Conservation (phyloP, 1,139 yeast species). For the Pichia inconspicua region DNA sequence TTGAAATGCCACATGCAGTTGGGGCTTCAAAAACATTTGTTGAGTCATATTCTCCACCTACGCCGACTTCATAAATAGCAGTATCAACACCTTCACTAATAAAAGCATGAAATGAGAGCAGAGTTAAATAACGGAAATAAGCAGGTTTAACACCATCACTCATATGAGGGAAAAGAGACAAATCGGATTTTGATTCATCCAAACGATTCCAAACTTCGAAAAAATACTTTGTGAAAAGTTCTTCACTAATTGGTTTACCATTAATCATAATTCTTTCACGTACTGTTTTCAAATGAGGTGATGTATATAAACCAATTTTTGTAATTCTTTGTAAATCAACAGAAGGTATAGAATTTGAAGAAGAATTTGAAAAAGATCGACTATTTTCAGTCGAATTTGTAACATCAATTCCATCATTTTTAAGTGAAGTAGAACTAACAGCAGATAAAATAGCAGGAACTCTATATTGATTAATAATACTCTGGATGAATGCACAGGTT, state of each 20-base stretch:
- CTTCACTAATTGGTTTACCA: conserved; percentile 78
- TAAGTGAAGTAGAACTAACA: not conserved
- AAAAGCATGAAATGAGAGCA: conserved; percentile 86
- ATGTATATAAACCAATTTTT: conserved; percentile 84
- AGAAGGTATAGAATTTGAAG: conserved; percentile 5
- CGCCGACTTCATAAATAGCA: conserved; percentile 96
- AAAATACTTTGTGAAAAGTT: conserved; percentile 76
- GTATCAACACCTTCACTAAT: conserved; percentile 81
- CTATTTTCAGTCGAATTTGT: not conserved
- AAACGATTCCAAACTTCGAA: conserved; percentile 90
- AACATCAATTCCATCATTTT: not conserved
- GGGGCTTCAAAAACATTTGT: conserved; percentile 81
- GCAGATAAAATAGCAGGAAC: conserved; percentile 12
- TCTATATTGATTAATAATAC: conserved; percentile 61
- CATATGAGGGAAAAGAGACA: conserved; percentile 61
- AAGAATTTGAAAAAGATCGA: conserved; percentile 7
- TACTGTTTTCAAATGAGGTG: conserved; percentile 91
- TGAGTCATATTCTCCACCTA: conserved; percentile 95
- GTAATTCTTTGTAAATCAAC: conserved; percentile 25
- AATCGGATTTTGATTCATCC: conserved; percentile 42
- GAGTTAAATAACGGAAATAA: conserved; percentile 84
- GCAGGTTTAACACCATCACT: conserved; percentile 74
- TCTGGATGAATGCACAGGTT: conserved; percentile 88
- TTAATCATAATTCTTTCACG: conserved; percentile 86
- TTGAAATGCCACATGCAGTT: conserved; percentile 76